These are phyloP conservation scores for Anacardium occidentale DNA, from an alignment of 345 rosid genomes.

Conservation along the genomic window DNA sequence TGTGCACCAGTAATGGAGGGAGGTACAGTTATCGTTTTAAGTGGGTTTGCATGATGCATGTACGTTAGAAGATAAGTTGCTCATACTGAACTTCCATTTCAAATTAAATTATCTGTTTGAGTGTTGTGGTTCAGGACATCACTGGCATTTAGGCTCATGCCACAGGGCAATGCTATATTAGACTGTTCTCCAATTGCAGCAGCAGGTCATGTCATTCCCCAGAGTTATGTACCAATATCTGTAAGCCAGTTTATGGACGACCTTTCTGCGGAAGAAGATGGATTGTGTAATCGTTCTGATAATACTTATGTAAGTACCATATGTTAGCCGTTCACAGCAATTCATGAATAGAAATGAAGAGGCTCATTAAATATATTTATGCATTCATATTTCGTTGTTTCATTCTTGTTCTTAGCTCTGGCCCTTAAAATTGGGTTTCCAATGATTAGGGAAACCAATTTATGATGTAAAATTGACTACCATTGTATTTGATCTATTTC, in stretches of 20 bases:
- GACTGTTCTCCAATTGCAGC: conserved; percentile 95
- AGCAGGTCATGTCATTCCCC: conserved; percentile 96
- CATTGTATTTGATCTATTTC: conserved; percentile 2
- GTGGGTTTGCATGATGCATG: conserved; percentile 10
- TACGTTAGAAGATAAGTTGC: conserved; percentile 8
- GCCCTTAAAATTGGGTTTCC: conserved; percentile 1
- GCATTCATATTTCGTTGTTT: background rate
- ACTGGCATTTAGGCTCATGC: conserved; percentile 90
- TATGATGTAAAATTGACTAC: background rate
- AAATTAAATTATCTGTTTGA: conserved; percentile 17
- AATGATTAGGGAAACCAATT: conserved; percentile 2
- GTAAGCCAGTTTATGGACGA: conserved; percentile 99
- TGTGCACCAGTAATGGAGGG: conserved; percentile 55
- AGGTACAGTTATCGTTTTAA: conserved; percentile 47
- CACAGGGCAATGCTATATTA: conserved; percentile 88
- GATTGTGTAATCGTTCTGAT: conserved; percentile 54
- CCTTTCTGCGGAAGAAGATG: conserved; percentile 92
- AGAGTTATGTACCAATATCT: conserved; percentile 85
- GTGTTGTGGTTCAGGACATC: conserved; percentile 57
- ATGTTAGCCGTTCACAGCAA: conserved; percentile 3
- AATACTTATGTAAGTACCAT: conserved; percentile 56
- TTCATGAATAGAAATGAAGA: background rate
- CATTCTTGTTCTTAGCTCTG: background rate
- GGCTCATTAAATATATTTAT: background rate
- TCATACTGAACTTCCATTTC: conserved; percentile 14